phyloP scores from a whole-genome alignment of 2,329 filamentous ascomycete genomes.

The Calonectria fujianensis region DNA sequence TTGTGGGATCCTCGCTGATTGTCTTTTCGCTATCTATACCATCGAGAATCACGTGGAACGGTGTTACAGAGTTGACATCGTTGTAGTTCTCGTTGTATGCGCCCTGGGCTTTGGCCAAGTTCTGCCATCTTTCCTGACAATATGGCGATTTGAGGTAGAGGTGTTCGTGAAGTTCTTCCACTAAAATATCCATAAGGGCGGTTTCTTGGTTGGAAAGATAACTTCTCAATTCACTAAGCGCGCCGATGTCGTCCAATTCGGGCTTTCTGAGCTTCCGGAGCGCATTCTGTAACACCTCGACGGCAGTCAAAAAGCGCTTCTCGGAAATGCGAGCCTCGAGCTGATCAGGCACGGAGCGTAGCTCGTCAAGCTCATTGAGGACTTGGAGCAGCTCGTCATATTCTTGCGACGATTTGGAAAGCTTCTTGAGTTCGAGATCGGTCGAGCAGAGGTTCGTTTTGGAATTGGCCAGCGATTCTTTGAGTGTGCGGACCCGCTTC shows the following conservation, averaged over 20 bases:
- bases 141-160: constrained; percentile 98
- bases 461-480: constrained; percentile 86
- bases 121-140: constrained; percentile 96
- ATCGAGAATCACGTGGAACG: constrained; percentile 77
- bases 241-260: constrained; percentile 93
- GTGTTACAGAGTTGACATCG: constrained; percentile 67
- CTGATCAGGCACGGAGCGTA: constrained; percentile 92
- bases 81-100: constrained; percentile 69
- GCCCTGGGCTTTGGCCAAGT: constrained; percentile 81
- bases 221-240: constrained; percentile 87
- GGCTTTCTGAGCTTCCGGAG: constrained; percentile 88
- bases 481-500: constrained; percentile 86
- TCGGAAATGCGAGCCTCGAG: constrained; percentile 96
- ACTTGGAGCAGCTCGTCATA: constrained; percentile 93
- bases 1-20: constrained; percentile 89
- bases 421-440: constrained; percentile 92
- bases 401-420: constrained; percentile 89
- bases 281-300: constrained; percentile 92
- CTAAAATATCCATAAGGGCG: constrained; percentile 91
- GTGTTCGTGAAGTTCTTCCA: constrained; percentile 98
- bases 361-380: constrained; percentile 88
- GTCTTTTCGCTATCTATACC: constrained; percentile 75
- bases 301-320: constrained; percentile 94
- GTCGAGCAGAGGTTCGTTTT: constrained; percentile 89
- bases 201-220: constrained; percentile 97